Evolutionary conservation across 2,329 filamentous ascomycete genomes (phyloP), one percentile per base, ranked within the genome.

Genomic region (Elsinoe ampelina): DNA sequence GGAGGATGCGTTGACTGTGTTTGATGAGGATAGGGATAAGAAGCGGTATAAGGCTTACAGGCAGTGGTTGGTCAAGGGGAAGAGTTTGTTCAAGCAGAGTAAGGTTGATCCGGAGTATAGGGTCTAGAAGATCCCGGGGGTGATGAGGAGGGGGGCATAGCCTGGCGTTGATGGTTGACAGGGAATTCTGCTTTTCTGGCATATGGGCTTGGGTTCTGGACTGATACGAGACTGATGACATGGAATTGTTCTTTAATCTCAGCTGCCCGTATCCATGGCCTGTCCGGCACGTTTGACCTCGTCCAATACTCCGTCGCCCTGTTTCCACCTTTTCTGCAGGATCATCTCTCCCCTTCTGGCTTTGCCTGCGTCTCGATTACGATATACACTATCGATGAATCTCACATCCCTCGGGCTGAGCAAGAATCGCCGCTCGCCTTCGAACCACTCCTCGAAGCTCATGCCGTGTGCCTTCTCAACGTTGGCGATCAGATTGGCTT

Each of bases 11-110:
- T 73, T 98, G 54, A 95, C 89, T 2, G 92, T 97, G 12, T 85
- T 84, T 1, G 85, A 91, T 43, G 91, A 95, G 66, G 93, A 97
- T 70, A 79, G 84, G 45, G 79, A 80, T 39, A 97, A 95, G 80
- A 96, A 97, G 78, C 79, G 93, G 63, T 98, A 98, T 71, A 97
- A 95, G 73, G 88, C 91, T 8, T 98, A 98, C 72, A 77, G 85
- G 65, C 95, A 96, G 72, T 98, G 93, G 92, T 76, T 98, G 67
- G 42, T 56, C 2, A 81, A 84, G 60, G 92, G 92, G 15, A 97
- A 96, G 75, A 95, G 89, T 65, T 80, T 97, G 65, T 97, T 97
- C 71, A 97, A 97, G 73, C 91, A 96, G 77, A 77, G 75, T 60
- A 78, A 77, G 63, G 73, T 77, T 38, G 75, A 78, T 71, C 75